Conservation (phyloP, 2,329 filamentous ascomycete species). For the Orbilia quercus region DNA sequence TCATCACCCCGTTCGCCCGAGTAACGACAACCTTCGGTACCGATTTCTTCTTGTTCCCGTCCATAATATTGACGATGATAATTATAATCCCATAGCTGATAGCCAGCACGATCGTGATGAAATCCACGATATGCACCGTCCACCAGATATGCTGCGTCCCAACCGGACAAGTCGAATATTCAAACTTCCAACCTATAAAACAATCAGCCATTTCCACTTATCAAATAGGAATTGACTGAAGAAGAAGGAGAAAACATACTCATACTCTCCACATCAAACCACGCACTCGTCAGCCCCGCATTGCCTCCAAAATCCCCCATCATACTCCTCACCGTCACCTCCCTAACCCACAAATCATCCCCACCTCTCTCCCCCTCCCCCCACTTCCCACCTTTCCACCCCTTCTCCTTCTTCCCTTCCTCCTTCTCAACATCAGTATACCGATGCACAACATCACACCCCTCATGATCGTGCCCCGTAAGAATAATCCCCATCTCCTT, state of each 20-base stretch:
- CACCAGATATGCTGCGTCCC: conserved; percentile 96
- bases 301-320: conserved; percentile 98
- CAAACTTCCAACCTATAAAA: conserved; percentile 79
- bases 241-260: conserved; percentile 43
- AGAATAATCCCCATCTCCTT: conserved; percentile 80
- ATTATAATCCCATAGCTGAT: conserved; percentile 18
- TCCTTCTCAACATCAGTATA: conserved; percentile 25
- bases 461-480: conserved; percentile 94
- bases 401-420: conserved; percentile 24
- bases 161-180: conserved; percentile 80
- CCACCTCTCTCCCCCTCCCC: conserved; percentile 62
- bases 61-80: conserved; percentile 10
- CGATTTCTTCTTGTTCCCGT: conserved; percentile 4
- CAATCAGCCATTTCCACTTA: not conserved
- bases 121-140: conserved; percentile 80
- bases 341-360: conserved; percentile 70
- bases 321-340: conserved; percentile 96
- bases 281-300: conserved; percentile 84
- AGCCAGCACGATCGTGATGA: conserved; percentile 64
- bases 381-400: conserved; percentile 50
- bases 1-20: conserved; percentile 15
- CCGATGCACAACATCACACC: conserved; percentile 89
- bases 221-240: conserved; percentile 1
- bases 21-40: conserved; percentile 42
- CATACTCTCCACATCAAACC: conserved; percentile 77